These are phyloP conservation scores for Linum lewisii DNA, from an alignment of 345 rosid genomes.

Conservation along the genomic window DNA sequence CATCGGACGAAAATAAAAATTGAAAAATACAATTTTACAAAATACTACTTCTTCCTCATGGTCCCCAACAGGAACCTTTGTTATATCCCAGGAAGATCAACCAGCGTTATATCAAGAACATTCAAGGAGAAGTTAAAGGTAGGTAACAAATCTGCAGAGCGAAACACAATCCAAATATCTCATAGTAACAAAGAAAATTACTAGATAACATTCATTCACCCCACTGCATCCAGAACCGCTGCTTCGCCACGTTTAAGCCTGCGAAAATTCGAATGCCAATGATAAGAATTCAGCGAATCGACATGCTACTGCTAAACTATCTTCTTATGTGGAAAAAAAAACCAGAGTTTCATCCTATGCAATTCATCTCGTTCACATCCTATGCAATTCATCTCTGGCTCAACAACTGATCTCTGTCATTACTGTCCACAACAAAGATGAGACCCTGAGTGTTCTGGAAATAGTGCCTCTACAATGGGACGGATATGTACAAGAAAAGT, in stretches of 20 bases:
- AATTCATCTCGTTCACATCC: not conserved
- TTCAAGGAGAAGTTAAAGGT: not conserved
- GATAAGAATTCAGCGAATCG: too few relatives aligned
- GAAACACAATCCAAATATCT: not conserved
- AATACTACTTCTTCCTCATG: too few relatives aligned
- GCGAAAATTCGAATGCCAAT: not conserved
- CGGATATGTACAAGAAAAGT: not conserved
- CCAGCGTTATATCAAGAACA: too few relatives aligned
- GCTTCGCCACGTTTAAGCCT: not conserved
- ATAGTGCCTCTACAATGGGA: not conserved
- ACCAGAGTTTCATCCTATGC: not conserved
- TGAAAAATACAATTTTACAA: too few relatives aligned
- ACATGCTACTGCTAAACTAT: too few relatives aligned
- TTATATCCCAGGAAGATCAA: too few relatives aligned
- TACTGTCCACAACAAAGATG: not conserved
- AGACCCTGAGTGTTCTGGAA: not conserved
- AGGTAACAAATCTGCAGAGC: not conserved
- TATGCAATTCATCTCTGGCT: not conserved
- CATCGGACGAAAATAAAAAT: too few relatives aligned
- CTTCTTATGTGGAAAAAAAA: too few relatives aligned
- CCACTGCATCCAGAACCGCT: not conserved
- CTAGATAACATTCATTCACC: too few relatives aligned
- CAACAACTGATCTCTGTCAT: not conserved
- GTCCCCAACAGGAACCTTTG: too few relatives aligned
- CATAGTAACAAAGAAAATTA: too few relatives aligned